Conservation (phyloP, 306 rosid species). For the Morella rubra region DNA sequence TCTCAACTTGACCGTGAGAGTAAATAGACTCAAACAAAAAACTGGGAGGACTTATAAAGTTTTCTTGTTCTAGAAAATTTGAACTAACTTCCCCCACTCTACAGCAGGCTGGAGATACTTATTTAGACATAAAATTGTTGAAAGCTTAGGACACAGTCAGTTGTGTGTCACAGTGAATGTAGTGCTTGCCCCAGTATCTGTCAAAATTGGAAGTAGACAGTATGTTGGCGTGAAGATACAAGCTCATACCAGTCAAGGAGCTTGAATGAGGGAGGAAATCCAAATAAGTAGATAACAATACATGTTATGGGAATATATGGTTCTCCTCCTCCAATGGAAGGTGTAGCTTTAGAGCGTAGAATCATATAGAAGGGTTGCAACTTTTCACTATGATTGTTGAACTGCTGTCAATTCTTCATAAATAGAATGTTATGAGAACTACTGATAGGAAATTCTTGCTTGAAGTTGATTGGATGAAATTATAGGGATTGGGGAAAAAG, state of each 20-base stretch:
- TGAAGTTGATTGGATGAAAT: neutral
- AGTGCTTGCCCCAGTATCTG: neutral
- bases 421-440: neutral
- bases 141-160: neutral
- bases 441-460: neutral
- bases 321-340: neutral
- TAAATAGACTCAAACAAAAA: neutral
- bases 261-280: neutral
- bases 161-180: neutral
- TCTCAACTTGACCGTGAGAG: neutral
- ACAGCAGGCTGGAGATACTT: neutral
- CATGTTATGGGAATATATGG: neutral
- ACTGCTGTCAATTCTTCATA: neutral
- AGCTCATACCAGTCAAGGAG: neutral
- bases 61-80: neutral
- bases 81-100: neutral
- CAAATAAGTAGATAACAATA: neutral
- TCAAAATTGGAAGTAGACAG: neutral
- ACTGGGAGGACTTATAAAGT: neutral
- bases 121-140: neutral
- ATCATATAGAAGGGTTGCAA: neutral
- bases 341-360: neutral
- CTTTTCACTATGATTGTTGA: neutral
- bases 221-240: neutral
- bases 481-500: neutral